Evolutionary conservation across 2,329 filamentous ascomycete species (phyloP).

Genomic region (Sporothrix inflata): DNA sequence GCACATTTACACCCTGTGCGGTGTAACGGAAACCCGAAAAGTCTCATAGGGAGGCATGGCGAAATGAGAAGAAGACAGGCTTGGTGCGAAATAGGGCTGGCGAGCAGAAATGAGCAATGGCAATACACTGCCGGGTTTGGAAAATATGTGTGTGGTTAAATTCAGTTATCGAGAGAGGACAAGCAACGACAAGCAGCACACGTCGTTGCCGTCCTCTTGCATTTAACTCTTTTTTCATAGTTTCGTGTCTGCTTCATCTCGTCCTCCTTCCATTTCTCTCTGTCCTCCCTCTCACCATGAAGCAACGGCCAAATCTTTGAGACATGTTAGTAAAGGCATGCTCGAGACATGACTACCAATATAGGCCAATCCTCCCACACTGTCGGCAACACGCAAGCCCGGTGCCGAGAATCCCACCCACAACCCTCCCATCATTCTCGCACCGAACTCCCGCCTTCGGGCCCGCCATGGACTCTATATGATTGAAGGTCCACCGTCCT

Average conservation of each 20-base stretch:
- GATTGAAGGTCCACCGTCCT: background rate
- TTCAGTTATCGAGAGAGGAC: background rate
- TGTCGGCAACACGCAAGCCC: background rate
- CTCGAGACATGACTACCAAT: slow-evolving; percentile 1
- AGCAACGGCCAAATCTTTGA: background rate
- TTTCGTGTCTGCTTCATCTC: background rate
- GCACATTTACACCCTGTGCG: slow-evolving; percentile 42
- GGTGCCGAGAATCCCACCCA: slow-evolving; percentile 24
- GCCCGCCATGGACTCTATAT: background rate
- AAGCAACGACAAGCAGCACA: background rate
- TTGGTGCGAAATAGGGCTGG: background rate
- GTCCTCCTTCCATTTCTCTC: background rate
- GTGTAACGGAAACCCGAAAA: background rate
- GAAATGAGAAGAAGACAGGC: background rate
- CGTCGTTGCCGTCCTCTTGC: background rate
- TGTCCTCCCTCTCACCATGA: background rate
- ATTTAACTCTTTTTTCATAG: background rate
- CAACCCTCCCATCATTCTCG: slow-evolving; percentile 22
- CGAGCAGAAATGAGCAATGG: background rate
- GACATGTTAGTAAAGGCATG: background rate
- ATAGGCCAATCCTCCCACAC: background rate
- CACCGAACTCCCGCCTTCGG: background rate
- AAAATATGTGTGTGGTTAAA: background rate
- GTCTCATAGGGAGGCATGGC: background rate
- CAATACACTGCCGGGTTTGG: background rate